Evolutionary conservation across 2,329 filamentous ascomycete species (phyloP).

Genomic region (Trichocomaceae sp.): DNA sequence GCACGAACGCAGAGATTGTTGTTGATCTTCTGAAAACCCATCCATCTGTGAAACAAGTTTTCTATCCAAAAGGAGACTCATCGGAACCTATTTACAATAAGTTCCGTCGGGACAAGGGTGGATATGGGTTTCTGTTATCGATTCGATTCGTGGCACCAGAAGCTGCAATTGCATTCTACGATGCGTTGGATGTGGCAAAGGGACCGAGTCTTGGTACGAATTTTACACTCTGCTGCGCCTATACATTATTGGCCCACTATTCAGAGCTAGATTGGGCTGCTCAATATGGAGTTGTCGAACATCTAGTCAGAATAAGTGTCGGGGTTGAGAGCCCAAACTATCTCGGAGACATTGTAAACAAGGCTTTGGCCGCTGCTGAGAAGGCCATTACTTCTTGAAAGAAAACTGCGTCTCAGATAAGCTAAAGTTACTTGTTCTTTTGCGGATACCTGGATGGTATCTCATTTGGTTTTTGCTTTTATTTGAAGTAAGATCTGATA

Average conservation of each 20-base stretch:
- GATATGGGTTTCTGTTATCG: slow-evolving; percentile 22
- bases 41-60: slow-evolving; percentile 17
- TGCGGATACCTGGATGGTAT: too few relatives aligned
- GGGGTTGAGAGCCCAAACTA: slow-evolving; percentile 14
- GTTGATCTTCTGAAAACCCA: slow-evolving; percentile 19
- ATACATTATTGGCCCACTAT: slow-evolving; percentile 20
- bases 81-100: slow-evolving; percentile 17
- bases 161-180: slow-evolving; percentile 24
- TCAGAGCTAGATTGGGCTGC: slow-evolving; percentile 24
- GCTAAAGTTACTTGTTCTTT: too few relatives aligned
- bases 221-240: slow-evolving; percentile 23
- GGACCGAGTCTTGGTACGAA: slow-evolving; percentile 26
- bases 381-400: background rate
- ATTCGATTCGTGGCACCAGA: slow-evolving; percentile 19
- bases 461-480: too few relatives aligned
- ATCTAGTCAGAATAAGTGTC: slow-evolving; percentile 20
- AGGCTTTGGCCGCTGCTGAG: background rate
- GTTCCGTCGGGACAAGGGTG: slow-evolving; percentile 16
- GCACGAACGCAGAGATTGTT: slow-evolving; percentile 17
- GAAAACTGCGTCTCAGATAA: too few relatives aligned
- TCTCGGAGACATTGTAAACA: background rate
- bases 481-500: too few relatives aligned
- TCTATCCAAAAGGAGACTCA: slow-evolving; percentile 19
- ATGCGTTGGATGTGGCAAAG: slow-evolving; percentile 26
- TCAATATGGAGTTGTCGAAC: slow-evolving; percentile 21